Conservation (phyloP, 441 rosid genomes). For the Biscutella laevigata region DNA sequence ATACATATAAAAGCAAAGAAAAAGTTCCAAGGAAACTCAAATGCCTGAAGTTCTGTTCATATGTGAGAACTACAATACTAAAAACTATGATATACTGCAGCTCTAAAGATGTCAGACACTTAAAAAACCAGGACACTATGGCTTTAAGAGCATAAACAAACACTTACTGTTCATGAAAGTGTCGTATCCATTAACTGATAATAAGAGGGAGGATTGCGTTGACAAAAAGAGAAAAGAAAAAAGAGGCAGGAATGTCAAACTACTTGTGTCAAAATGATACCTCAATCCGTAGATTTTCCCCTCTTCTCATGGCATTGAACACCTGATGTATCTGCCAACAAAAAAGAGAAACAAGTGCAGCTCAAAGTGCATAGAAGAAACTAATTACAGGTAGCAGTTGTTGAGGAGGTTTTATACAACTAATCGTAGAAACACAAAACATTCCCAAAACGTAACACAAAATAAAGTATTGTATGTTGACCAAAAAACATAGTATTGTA, state of each 20-base stretch:
- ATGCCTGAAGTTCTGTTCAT: background rate
- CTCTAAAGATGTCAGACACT: background rate
- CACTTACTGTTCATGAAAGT: background rate
- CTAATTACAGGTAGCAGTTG: background rate
- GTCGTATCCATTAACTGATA: conserved; percentile 5
- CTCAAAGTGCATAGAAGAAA: background rate
- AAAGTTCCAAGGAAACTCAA: background rate
- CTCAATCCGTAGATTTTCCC: conserved; percentile 65
- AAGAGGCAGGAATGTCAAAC: no score
- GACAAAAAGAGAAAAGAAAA: no score
- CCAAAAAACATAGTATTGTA: no score
- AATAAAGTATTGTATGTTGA: no score
- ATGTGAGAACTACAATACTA: background rate
- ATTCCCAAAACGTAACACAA: background rate
- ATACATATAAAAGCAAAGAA: background rate
- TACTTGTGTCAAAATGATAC: conserved; percentile 35
- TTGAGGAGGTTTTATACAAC: background rate
- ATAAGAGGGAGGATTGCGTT: background rate
- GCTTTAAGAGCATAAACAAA: background rate
- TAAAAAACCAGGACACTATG: background rate
- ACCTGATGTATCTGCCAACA: conserved; percentile 69
- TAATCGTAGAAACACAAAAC: background rate
- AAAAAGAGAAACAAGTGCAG: conserved; percentile 17
- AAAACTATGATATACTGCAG: background rate
- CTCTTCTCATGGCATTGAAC: conserved; percentile 70